phyloP scores from a whole-genome alignment of 805 yeast genomes.

The Maudiozyma turicensis region DNA sequence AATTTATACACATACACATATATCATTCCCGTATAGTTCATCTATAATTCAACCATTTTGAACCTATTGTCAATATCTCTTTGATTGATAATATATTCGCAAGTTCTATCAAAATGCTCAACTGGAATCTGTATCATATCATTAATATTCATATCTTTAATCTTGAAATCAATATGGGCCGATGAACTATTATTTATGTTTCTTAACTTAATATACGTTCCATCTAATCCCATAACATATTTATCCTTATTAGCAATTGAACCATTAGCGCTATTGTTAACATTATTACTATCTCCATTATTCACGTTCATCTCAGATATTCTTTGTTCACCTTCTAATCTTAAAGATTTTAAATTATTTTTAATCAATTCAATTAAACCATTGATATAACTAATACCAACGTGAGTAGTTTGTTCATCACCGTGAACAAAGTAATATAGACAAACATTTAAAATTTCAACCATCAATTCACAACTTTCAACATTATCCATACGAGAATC shows the following conservation, averaged over 20 bases:
- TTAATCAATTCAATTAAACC: constrained; percentile 78
- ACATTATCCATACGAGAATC: constrained; percentile 81
- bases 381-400: constrained; percentile 68
- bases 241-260: background rate
- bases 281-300: background rate
- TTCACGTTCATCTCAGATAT: constrained; percentile 6
- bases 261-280: background rate
- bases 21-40: background rate
- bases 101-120: constrained; percentile 59
- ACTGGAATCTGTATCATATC: constrained; percentile 22
- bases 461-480: constrained; percentile 64
- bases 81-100: constrained; percentile 61
- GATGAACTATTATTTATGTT: constrained; percentile 11
- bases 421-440: constrained; percentile 62
- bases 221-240: constrained; percentile 22
- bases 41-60: constrained; percentile 35
- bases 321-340: constrained; percentile 29
- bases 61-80: constrained; percentile 62
- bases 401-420: constrained; percentile 24
- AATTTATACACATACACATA: too few species aligned
- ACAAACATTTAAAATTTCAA: constrained; percentile 82
- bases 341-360: constrained; percentile 39
- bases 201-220: constrained; percentile 16
- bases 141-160: constrained; percentile 24
- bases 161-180: constrained; percentile 19